phyloP scores from a whole-genome alignment of 2,329 filamentous ascomycete genomes.

The Xylaria arbuscula region DNA sequence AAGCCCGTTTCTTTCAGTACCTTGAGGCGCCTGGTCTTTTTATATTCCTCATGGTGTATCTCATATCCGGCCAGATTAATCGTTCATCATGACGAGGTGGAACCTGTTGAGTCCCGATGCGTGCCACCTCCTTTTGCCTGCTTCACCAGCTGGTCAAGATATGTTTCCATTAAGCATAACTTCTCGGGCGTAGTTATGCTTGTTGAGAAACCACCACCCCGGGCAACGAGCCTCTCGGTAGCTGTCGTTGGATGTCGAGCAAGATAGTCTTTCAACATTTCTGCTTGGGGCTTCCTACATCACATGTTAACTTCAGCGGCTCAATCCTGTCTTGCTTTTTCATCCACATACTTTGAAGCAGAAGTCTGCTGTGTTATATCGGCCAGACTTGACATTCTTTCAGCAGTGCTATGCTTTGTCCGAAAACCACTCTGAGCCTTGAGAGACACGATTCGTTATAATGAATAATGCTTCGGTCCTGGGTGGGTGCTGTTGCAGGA shows the following conservation, averaged over 20 bases:
- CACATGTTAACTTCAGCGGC: conserved; percentile 12
- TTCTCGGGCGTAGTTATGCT: conserved; percentile 29
- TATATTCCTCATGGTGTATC: not conserved
- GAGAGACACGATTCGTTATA: not conserved
- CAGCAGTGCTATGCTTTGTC: not conserved
- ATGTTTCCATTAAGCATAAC: conserved; percentile 31
- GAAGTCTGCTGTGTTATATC: conserved; percentile 6
- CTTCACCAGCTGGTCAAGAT: conserved; percentile 39
- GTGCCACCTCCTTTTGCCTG: conserved; percentile 27
- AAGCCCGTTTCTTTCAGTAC: not conserved
- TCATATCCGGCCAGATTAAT: no score
- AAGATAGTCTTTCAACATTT: conserved; percentile 44
- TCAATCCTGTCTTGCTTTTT: not conserved
- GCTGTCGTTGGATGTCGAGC: conserved; percentile 36
- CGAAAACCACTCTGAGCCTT: not conserved
- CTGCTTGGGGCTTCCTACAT: conserved; percentile 30
- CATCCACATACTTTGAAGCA: conserved; percentile 16
- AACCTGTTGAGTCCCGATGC: conserved; percentile 5
- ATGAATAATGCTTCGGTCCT: not conserved
- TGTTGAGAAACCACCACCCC: not conserved
- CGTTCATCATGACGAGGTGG: not conserved
- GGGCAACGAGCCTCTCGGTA: conserved; percentile 41
- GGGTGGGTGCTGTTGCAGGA: not conserved
- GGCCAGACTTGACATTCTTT: conserved; percentile 17
- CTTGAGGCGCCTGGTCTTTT: not conserved